A percentile compares a stretch with the other conserved stretches of the same genome.
Conservation (phyloP, 192 early-diverging fungal genomes). For the Backusella liffmaniae region DNA sequence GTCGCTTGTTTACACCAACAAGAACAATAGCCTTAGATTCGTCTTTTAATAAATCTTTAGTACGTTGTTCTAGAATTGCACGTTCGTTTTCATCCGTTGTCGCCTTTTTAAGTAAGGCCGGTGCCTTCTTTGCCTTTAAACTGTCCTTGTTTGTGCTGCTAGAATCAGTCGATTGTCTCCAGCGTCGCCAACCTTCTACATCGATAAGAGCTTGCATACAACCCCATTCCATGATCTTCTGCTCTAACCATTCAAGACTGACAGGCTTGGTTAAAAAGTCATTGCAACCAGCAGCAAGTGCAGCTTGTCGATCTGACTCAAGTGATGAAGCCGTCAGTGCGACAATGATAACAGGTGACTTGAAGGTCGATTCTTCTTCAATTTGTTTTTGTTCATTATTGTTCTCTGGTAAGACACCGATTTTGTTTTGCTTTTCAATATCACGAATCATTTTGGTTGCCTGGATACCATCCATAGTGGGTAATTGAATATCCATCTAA, state of each 20-base stretch:
- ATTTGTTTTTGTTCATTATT: neutral
- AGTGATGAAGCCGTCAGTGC: conserved; percentile 81
- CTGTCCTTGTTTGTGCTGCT: neutral
- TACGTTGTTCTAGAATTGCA: neutral
- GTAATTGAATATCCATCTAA: conserved; percentile 75
- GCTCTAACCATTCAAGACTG: conserved; percentile 76
- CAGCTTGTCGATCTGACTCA: conserved; percentile 67
- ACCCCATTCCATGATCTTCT: conserved; percentile 90
- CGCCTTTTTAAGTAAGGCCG: conserved; percentile 7
- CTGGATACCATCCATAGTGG: conserved; percentile 70
- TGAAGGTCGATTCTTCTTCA: conserved; percentile 31
- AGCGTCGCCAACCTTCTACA: conserved; percentile 65
- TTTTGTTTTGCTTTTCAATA: conserved; percentile 51
- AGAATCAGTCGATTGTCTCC: conserved; percentile 38
- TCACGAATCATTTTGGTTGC: conserved; percentile 62
- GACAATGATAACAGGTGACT: conserved; percentile 82
- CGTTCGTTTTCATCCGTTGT: conserved; percentile 7
- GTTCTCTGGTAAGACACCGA: conserved; percentile 49
- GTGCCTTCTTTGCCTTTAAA: neutral
- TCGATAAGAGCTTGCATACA: conserved; percentile 92
- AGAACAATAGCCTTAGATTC: conserved; percentile 5
- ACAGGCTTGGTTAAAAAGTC: conserved; percentile 92
- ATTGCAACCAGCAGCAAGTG: conserved; percentile 84
- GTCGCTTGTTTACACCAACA: conserved; percentile 2
- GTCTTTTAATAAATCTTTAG: conserved; percentile 7